Percentiles rank a stretch among this genome's conserved stretches.
These are phyloP conservation scores for Euphorbia pulcherrima DNA, from an alignment of 345 rosid genomes.

Conservation along the genomic window DNA sequence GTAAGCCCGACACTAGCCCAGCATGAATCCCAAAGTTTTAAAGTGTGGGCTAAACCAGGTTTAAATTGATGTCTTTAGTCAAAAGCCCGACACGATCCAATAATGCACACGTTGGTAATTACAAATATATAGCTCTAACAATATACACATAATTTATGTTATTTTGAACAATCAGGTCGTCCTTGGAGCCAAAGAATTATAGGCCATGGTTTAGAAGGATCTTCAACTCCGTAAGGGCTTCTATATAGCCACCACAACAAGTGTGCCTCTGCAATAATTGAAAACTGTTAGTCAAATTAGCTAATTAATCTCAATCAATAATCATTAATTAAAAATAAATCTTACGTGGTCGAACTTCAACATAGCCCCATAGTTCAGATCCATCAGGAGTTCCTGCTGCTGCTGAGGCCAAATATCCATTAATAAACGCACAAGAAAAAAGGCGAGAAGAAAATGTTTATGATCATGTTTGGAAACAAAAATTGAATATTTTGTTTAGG, in stretches of 20 bases:
- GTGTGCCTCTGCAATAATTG: constrained; percentile 30
- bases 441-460: not conserved
- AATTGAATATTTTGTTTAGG: too few relatives aligned
- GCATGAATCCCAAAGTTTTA: too few relatives aligned
- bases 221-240: constrained; percentile 36
- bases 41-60: too few relatives aligned
- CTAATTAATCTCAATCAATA: too few relatives aligned
- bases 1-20: too few relatives aligned
- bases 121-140: too few relatives aligned
- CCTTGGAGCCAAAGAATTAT: constrained; percentile 40
- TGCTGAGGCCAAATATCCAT: constrained; percentile 4
- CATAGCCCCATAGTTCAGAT: constrained; percentile 44
- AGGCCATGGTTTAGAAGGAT: constrained; percentile 43
- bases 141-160: not conserved
- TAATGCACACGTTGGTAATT: too few relatives aligned
- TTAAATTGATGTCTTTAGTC: too few relatives aligned
- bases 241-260: constrained; percentile 43
- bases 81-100: too few relatives aligned
- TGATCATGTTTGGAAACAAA: constrained; percentile 7
- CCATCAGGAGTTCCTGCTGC: constrained; percentile 31
- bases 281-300: not conserved
- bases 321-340: not conserved
- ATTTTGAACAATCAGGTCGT: constrained; percentile 32
- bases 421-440: constrained; percentile 5
- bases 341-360: constrained; percentile 40